These are phyloP conservation scores for Zygosaccharomyces lentus DNA, from an alignment of 805 yeast species.

Conservation along the genomic window DNA sequence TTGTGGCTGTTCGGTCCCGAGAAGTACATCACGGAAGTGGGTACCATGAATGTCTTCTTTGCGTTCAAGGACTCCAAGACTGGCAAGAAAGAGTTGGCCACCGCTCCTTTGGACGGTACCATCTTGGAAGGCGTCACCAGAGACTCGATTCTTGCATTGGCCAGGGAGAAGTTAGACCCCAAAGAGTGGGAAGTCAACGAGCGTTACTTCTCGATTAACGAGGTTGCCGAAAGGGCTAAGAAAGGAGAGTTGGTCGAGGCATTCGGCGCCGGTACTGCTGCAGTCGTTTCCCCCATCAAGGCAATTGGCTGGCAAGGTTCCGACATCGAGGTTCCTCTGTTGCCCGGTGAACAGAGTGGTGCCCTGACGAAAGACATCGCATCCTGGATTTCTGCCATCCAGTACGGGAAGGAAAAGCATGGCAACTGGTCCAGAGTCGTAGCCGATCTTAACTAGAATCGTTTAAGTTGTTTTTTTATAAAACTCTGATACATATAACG, in stretches of 20 bases:
- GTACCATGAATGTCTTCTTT: conserved; percentile 94
- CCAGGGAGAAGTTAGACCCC: conserved; percentile 68
- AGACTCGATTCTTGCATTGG: conserved; percentile 75
- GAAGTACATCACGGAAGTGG: conserved; percentile 86
- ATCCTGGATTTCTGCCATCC: conserved; percentile 83
- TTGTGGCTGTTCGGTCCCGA: conserved; percentile 94
- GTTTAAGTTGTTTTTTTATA: too few relatives aligned
- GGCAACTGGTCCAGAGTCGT: conserved; percentile 46
- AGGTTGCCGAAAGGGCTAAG: conserved; percentile 70
- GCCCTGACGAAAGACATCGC: conserved; percentile 72
- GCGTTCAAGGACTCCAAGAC: conserved; percentile 69
- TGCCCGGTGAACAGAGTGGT: conserved; percentile 75
- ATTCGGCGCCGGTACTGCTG: conserved; percentile 97
- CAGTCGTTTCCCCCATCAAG: conserved; percentile 90
- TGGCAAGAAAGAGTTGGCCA: conserved; percentile 86
- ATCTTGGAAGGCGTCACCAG: conserved; percentile 96
- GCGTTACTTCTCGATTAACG: conserved; percentile 76
- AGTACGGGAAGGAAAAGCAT: conserved; percentile 78
- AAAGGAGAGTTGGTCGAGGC: conserved; percentile 89
- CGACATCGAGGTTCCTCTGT: conserved; percentile 72
- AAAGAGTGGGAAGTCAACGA: conserved; percentile 80
- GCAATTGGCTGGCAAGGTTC: conserved; percentile 76
- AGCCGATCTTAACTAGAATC: conserved; percentile 26
- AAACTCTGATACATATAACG: not conserved
- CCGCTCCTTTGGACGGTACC: conserved; percentile 97